These are phyloP conservation scores for Cyclotella atomus DNA, from an alignment of 108 stramenopile species.

Conservation along the genomic window DNA sequence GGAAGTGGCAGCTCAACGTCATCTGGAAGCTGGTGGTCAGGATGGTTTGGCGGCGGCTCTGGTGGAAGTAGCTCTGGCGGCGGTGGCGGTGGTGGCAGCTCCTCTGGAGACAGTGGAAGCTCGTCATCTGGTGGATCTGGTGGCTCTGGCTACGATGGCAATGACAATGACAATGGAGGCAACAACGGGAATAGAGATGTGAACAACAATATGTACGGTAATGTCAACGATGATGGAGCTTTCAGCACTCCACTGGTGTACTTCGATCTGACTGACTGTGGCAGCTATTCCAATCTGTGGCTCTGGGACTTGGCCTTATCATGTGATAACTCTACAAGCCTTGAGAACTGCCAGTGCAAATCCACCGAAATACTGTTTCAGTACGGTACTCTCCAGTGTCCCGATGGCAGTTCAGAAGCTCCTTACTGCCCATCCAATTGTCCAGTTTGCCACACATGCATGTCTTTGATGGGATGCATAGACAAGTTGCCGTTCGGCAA, in stretches of 20 bases:
- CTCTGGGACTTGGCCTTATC: slow-evolving; percentile 69
- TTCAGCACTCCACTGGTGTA: slow-evolving; percentile 9
- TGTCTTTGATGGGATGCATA: slow-evolving; percentile 34
- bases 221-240: background rate
- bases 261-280: slow-evolving; percentile 59
- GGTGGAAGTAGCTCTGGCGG: no score
- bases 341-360: slow-evolving; percentile 53
- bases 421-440: slow-evolving; percentile 56
- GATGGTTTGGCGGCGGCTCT: background rate
- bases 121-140: background rate
- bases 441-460: slow-evolving; percentile 60
- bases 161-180: background rate
- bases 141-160: background rate
- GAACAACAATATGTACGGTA: background rate
- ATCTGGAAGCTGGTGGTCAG: background rate
- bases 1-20: background rate
- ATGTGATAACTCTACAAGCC: slow-evolving; percentile 44
- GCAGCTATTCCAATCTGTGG: slow-evolving; percentile 65
- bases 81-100: no score
- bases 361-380: slow-evolving; percentile 60
- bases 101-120: background rate
- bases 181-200: background rate
- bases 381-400: slow-evolving; percentile 49
- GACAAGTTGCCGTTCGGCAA: background rate
- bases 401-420: slow-evolving; percentile 23